These are phyloP conservation scores for Mycena crocata DNA, from an alignment of 768 basidiomycete genomes.

Conservation along the genomic window DNA sequence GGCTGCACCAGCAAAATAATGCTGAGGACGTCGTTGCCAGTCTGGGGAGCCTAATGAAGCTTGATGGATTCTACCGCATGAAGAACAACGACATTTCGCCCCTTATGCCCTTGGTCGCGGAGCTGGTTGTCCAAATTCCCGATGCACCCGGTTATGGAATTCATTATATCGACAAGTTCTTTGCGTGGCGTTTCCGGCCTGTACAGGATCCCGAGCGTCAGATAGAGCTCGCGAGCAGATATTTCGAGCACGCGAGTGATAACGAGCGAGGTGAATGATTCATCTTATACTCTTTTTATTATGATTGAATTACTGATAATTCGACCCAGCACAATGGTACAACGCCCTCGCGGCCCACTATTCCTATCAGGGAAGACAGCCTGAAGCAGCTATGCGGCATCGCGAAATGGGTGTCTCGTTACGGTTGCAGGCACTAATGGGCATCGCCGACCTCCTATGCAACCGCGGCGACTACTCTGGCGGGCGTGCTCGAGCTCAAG, in stretches of 20 bases:
- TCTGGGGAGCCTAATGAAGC: not conserved
- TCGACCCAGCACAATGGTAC: not conserved
- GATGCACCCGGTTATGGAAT: not conserved
- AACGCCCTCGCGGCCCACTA: constrained; percentile 12
- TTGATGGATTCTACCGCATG: not conserved
- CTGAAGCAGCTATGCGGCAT: not conserved
- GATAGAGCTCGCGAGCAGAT: not conserved
- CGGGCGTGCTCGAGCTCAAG: no score
- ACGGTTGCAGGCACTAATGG: not conserved
- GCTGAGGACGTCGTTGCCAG: not conserved
- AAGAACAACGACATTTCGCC: not conserved
- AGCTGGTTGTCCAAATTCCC: not conserved
- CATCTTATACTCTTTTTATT: not conserved
- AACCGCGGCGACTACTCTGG: not conserved
- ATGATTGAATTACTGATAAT: no score
- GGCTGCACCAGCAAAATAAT: not conserved
- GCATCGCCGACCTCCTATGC: not conserved
- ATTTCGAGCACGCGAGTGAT: not conserved
- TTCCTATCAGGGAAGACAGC: not conserved
- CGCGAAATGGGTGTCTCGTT: not conserved
- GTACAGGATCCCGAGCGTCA: not conserved
- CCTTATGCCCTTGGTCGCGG: not conserved
- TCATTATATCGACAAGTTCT: constrained; percentile 3
- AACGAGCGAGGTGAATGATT: not conserved
- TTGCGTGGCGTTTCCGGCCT: not conserved